Percentiles rank a stretch among this genome's conserved stretches.
Conservation (phyloP, 1,284 basidiomycete genomes). For the Tylopilus sp. region DNA sequence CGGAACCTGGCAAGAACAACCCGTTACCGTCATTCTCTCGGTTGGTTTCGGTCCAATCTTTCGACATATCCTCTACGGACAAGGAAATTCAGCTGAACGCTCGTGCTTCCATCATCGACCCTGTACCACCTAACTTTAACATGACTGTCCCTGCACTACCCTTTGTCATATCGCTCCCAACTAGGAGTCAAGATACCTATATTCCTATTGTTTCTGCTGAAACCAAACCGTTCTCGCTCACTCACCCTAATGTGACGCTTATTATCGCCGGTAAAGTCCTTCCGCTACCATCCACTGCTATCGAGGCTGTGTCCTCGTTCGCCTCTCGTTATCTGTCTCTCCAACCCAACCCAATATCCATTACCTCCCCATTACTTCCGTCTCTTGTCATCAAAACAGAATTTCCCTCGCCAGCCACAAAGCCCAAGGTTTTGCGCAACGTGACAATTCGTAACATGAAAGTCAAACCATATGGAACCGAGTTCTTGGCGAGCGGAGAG, state of each 20-base stretch:
- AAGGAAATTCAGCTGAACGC: conserved; percentile 48
- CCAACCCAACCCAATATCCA: conserved; percentile 50
- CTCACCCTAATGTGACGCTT: conserved; percentile 65
- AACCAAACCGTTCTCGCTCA: conserved; percentile 53
- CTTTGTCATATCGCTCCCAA: conserved; percentile 52
- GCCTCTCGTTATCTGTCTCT: conserved; percentile 59
- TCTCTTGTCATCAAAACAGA: conserved; percentile 43
- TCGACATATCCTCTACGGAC: conserved; percentile 49
- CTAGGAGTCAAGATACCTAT: conserved; percentile 19
- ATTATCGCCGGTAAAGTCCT: conserved; percentile 55
- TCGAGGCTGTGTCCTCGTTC: conserved; percentile 55
- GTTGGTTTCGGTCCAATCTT: conserved; percentile 56
- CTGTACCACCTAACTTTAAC: conserved; percentile 45
- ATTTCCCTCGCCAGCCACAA: conserved; percentile 62
- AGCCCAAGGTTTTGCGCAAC: conserved; percentile 60
- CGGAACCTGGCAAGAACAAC: conserved; percentile 48
- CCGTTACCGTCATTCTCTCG: conserved; percentile 55
- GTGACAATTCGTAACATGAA: conserved; percentile 74
- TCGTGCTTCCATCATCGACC: conserved; percentile 57
- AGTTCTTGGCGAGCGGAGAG: conserved; percentile 62
- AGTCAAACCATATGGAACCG: conserved; percentile 49
- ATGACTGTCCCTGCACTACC: conserved; percentile 54
- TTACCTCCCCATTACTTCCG: conserved; percentile 53
- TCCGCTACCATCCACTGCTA: conserved; percentile 45
- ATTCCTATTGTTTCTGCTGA: conserved; percentile 52